Base-by-base conservation (phyloP, 2,329 filamentous ascomycete species). In the Penicillium nordicum region DNA sequence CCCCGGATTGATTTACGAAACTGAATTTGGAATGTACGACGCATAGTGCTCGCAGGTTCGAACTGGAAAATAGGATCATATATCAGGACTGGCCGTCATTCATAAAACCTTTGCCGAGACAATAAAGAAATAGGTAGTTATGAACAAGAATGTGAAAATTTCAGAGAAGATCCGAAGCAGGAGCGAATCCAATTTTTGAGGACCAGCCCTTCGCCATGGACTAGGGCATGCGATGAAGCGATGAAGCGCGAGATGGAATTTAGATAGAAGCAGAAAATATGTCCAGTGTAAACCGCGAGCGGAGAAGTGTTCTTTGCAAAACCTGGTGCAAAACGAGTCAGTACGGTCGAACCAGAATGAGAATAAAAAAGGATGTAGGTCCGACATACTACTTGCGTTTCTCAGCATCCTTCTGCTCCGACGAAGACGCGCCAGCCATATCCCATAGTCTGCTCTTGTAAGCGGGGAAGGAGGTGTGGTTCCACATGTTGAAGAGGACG, bases 401-500 rank as follows among this genome's bases (percentile, higher is more conserved):
- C 53, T 67, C 63, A 23, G 54, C 68, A 21, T 61, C 57, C 30
- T 57, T 55, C 29, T 58, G 54, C 18, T 61, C 57, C 3, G 60
- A 25, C 5, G 47, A 45, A 36, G 53, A 52, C 1, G 52, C 21
- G 6, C 68, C 66, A 11, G 61, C 55, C 69, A 70, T 72, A 68
- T 72, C 63, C 74, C 77, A 79, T 18, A 79, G 61, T 6, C 74
- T 70, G 59, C 74, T 77, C 63, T 78, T 77, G 58, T 78, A 78
- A 8, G 70, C 75, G 10, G 78, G 77, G 66, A 76, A 79, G 11
- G 72, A 74, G 29, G 76, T 72, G 50, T 76, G 70, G 57, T 80
- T 79, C 78, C 78, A 80, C 55, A 79, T 74, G 53, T 79, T 80
- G 53, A 79, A 77, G 9, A 80, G 70, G 16, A 80, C 66, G 65